Conservation (phyloP, 1,284 basidiomycete genomes). For the Malassezia japonica region DNA sequence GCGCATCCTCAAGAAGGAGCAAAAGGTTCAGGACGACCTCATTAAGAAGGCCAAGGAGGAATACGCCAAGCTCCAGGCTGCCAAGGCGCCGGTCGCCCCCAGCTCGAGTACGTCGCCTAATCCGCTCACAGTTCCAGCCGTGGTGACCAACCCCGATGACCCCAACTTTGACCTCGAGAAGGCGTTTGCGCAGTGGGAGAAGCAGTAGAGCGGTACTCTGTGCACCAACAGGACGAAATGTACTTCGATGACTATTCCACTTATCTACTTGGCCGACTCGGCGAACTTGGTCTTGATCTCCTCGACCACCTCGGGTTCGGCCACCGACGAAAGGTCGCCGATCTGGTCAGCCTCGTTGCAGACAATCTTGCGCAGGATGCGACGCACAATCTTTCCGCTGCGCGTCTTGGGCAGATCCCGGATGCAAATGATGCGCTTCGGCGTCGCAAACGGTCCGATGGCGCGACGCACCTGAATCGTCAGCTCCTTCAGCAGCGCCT, state of each 20-base stretch:
- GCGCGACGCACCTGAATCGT: slow-evolving; percentile 70
- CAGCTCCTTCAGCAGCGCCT: slow-evolving; percentile 72
- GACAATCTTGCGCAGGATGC: slow-evolving; percentile 89
- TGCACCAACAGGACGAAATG: background rate
- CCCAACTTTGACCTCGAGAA: slow-evolving; percentile 18
- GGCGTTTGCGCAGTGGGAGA: slow-evolving; percentile 8
- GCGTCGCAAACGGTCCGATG: slow-evolving; percentile 60
- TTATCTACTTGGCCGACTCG: background rate
- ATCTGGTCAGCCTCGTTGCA: slow-evolving; percentile 86
- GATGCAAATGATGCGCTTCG: slow-evolving; percentile 82
- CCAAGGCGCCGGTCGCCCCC: slow-evolving; percentile 15
- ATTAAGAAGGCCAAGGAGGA: slow-evolving; percentile 81
- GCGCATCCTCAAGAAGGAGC: slow-evolving; percentile 57
- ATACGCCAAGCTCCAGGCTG: slow-evolving; percentile 57
- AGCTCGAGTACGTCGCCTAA: background rate
- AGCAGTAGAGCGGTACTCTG: slow-evolving; percentile 1
- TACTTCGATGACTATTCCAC: background rate
- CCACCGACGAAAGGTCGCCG: slow-evolving; percentile 74
- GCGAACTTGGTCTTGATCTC: slow-evolving; percentile 20
- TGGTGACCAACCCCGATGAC: slow-evolving; percentile 17
- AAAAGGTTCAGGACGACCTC: slow-evolving; percentile 51
- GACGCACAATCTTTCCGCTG: slow-evolving; percentile 91
- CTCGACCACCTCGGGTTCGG: slow-evolving; percentile 54
- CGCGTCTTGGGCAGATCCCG: slow-evolving; percentile 87
- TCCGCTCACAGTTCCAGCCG: background rate